Percentiles rank a stretch among this genome's conserved stretches.
Conservation (phyloP, 768 basidiomycete species). For the Phaffia tasmanica region DNA sequence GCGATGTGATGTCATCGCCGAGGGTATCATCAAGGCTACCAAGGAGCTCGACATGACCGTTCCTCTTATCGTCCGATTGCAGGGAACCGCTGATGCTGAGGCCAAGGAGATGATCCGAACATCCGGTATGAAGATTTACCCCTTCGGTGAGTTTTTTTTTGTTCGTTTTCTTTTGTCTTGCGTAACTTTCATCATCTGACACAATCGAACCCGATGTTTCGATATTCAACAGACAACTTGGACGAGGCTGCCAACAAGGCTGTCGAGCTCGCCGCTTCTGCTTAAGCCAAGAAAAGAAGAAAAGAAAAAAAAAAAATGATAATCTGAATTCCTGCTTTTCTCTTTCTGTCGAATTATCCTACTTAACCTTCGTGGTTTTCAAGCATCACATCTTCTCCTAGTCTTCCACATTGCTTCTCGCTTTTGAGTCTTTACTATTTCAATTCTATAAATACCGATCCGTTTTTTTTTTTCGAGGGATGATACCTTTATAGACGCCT, state of each 20-base stretch:
- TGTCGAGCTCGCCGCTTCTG: constrained; percentile 36
- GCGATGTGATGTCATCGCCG: constrained; percentile 72
- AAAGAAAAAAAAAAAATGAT: not conserved
- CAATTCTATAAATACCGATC: no score
- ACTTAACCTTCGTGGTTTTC: no score
- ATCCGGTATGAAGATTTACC: constrained; percentile 82
- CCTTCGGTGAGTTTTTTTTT: constrained; percentile 45
- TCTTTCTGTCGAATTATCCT: no score
- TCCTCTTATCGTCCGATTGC: constrained; percentile 84
- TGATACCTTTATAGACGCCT: no score
- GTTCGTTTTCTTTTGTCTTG: not conserved
- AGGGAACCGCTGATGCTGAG: constrained; percentile 46
- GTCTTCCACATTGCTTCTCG: no score
- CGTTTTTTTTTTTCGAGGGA: no score
- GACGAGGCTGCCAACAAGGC: constrained; percentile 68
- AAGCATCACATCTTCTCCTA: no score
- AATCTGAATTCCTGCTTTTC: no score
- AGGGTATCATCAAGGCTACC: constrained; percentile 93
- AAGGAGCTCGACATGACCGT: constrained; percentile 75
- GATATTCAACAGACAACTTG: constrained; percentile 50
- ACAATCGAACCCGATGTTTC: not conserved
- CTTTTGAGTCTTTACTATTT: no score
- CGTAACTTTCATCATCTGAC: not conserved
- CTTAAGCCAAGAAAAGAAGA: not conserved
- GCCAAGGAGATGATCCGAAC: constrained; percentile 61